Evolutionary conservation across 176 grass and related monocot species (phyloP).

Genomic region (Triticum monococcum): DNA sequence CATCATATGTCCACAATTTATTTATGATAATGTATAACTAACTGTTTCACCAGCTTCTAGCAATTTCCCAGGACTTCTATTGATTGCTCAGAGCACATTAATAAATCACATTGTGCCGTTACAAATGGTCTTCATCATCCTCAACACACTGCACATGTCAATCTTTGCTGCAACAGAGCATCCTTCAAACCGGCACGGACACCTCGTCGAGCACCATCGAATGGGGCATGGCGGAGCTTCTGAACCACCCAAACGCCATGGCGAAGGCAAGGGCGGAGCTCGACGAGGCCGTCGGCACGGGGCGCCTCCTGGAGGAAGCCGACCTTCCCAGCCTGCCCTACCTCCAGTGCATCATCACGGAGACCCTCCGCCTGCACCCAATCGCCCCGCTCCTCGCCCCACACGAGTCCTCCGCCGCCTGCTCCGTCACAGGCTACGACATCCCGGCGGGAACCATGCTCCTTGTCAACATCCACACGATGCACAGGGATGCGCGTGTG

Average conservation of each 20-base stretch:
- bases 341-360: conserved; percentile 23
- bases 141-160: neutral
- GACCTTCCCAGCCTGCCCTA: conserved; percentile 33
- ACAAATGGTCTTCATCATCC: neutral
- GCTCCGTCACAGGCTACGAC: conserved; percentile 21
- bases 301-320: conserved; percentile 3
- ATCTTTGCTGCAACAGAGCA: conserved; percentile 21
- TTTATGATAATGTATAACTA: neutral
- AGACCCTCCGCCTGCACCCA: conserved; percentile 34
- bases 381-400: neutral
- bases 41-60: neutral
- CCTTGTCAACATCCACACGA: conserved; percentile 22
- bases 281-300: neutral
- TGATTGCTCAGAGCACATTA: neutral
- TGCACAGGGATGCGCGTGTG: neutral
- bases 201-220: conserved; percentile 28
- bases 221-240: conserved; percentile 29
- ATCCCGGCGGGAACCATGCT: conserved; percentile 31
- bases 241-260: conserved; percentile 14
- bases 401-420: conserved; percentile 15
- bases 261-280: conserved; percentile 18
- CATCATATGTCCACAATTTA: neutral
- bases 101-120: neutral
- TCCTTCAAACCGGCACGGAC: conserved; percentile 20
- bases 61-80: fast-evolving